Evolutionary conservation across 495 filamentous ascomycete species (phyloP).

Genomic region (Trichoderma gamsii): DNA sequence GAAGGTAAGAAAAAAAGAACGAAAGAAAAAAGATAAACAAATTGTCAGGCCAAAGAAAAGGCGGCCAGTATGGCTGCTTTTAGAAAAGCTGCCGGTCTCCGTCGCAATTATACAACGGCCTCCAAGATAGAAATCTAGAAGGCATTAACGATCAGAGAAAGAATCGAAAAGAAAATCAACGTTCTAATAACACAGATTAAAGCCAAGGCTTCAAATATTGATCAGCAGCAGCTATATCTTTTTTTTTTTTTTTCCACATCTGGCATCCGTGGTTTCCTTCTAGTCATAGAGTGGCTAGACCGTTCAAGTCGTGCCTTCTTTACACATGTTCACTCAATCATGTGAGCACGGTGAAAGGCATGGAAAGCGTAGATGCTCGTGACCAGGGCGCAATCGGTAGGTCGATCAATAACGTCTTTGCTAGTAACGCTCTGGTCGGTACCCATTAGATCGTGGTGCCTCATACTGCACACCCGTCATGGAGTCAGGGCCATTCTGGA

Average conservation of each 20-base stretch:
- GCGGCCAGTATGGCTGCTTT: neutral
- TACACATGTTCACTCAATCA: neutral
- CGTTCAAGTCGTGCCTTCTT: neutral
- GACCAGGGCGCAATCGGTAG: neutral
- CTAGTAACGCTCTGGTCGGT: slow-evolving; percentile 20
- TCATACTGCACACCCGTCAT: slow-evolving; percentile 55
- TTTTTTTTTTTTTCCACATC: neutral
- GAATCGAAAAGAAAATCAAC: neutral
- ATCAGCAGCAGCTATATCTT: neutral
- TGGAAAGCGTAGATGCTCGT: neutral
- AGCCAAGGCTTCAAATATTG: neutral
- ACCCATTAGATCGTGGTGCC: slow-evolving; percentile 35
- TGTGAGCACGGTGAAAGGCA: neutral
- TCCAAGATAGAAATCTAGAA: neutral
- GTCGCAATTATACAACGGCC: slow-evolving; percentile 4
- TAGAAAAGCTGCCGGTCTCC: neutral
- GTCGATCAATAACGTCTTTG: neutral
- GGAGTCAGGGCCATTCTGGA: slow-evolving; percentile 33
- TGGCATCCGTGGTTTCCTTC: neutral
- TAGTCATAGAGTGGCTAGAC: neutral
- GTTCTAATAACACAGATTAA: slow-evolving; percentile 10
- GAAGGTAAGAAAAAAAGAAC: neutral
- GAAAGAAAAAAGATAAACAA: neutral
- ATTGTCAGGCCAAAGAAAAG: neutral
- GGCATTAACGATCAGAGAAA: neutral